These are phyloP conservation scores for Ostreobium quekettii DNA, from an alignment of 139 green algal species.

Conservation along the genomic window DNA sequence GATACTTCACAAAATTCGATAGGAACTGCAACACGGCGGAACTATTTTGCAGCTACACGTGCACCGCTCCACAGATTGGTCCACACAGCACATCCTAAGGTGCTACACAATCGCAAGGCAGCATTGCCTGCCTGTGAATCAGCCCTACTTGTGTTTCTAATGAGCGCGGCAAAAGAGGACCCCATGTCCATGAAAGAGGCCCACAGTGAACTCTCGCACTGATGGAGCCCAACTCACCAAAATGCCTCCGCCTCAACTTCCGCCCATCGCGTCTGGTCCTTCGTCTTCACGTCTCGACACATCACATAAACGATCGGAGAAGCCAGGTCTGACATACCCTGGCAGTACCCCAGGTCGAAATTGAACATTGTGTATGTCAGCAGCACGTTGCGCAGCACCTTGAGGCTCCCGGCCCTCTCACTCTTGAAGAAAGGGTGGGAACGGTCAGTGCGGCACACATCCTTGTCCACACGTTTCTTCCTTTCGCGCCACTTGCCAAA, in stretches of 20 bases:
- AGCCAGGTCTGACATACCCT: slow-evolving; percentile 80
- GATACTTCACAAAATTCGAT: too few species aligned
- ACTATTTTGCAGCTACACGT: too few species aligned
- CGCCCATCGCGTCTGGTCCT: slow-evolving; percentile 20
- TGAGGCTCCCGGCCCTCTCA: slow-evolving; percentile 33
- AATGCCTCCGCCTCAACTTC: slow-evolving; percentile 34
- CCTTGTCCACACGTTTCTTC: slow-evolving; percentile 67
- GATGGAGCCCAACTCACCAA: too few species aligned
- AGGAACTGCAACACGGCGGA: too few species aligned
- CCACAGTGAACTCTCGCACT: too few species aligned
- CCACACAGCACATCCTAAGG: too few species aligned
- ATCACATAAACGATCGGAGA: slow-evolving; percentile 66
- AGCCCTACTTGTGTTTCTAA: too few species aligned
- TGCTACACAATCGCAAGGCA: too few species aligned
- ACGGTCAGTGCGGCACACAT: slow-evolving; percentile 69
- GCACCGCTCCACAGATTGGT: too few species aligned
- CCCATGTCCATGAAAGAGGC: too few species aligned
- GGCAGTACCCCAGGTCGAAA: slow-evolving; percentile 81
- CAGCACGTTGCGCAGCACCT: slow-evolving; percentile 36
- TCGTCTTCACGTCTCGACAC: slow-evolving; percentile 30
- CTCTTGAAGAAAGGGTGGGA: slow-evolving; percentile 45
- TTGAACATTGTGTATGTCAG: slow-evolving; percentile 79
- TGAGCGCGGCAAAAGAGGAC: too few species aligned
- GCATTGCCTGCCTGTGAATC: too few species aligned
- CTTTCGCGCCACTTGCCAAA: slow-evolving; percentile 70